phyloP scores from a whole-genome alignment of 768 basidiomycete species.

The Lactarius hatsudake region DNA sequence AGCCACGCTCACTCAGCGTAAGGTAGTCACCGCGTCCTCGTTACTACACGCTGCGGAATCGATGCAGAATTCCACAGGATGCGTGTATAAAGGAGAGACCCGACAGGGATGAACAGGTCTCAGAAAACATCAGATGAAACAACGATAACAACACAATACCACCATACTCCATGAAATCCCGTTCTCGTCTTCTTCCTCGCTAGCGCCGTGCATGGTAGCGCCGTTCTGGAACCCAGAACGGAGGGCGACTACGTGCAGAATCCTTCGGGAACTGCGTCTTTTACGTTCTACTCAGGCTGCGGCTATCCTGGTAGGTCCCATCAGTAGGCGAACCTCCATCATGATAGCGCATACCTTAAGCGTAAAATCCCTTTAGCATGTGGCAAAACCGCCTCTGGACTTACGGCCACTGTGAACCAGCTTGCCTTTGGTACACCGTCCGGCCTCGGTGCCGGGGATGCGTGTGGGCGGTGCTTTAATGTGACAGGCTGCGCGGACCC shows the following conservation, averaged over 20 bases:
- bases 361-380: conserved; percentile 40
- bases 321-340: neutral
- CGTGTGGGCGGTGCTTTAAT: conserved; percentile 60
- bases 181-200: neutral
- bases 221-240: conserved; percentile 27
- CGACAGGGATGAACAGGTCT: neutral
- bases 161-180: conserved; percentile 3
- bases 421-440: conserved; percentile 52
- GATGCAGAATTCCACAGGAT: neutral
- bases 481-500: conserved; percentile 51
- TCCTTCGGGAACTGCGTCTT: conserved; percentile 50
- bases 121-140: neutral
- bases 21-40: neutral
- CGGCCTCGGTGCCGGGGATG: conserved; percentile 53
- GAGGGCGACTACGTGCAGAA: conserved; percentile 55
- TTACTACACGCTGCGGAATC: neutral
- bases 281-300: conserved; percentile 56
- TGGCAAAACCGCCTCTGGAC: conserved; percentile 49
- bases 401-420: conserved; percentile 56
- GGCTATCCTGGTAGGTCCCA: conserved; percentile 41
- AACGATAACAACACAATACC: neutral
- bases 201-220: neutral
- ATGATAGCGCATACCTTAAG: neutral
- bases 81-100: conserved; percentile 3
- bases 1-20: too few species aligned